These are phyloP conservation scores for Monilinia aucupariae DNA, from an alignment of 2,329 filamentous ascomycete species.

Conservation along the genomic window DNA sequence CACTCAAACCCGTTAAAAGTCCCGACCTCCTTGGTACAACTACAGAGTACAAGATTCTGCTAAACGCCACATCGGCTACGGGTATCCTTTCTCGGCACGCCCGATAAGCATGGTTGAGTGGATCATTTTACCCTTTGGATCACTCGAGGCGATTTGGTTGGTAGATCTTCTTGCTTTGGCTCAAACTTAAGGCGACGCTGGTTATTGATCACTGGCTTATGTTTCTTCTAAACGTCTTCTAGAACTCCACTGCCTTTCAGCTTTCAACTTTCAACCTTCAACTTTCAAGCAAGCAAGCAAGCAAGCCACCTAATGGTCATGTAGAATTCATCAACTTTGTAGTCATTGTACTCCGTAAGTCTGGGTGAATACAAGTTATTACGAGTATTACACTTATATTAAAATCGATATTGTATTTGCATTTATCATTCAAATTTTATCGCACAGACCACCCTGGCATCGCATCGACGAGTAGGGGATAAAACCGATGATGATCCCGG, in stretches of 20 bases:
- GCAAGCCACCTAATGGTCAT: no score
- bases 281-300: not conserved
- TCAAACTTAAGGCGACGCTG: not conserved
- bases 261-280: not conserved
- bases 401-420: no score
- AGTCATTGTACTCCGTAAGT: no score
- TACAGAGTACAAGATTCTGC: not conserved
- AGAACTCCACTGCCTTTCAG: slow-evolving; percentile 7
- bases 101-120: not conserved
- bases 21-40: no score
- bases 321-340: no score
- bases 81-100: not conserved
- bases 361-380: no score
- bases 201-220: not conserved
- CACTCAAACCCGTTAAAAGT: not conserved
- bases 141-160: not conserved
- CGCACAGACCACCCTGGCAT: no score
- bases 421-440: no score
- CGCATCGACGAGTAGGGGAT: not conserved
- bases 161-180: slow-evolving; percentile 5
- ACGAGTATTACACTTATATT: no score
- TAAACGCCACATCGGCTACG: no score
- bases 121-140: not conserved
- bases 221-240: slow-evolving; percentile 7
- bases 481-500: not conserved